Base-by-base conservation (phyloP, 2,329 filamentous ascomycete genomes). In the Pseudocercospora eumusae region DNA sequence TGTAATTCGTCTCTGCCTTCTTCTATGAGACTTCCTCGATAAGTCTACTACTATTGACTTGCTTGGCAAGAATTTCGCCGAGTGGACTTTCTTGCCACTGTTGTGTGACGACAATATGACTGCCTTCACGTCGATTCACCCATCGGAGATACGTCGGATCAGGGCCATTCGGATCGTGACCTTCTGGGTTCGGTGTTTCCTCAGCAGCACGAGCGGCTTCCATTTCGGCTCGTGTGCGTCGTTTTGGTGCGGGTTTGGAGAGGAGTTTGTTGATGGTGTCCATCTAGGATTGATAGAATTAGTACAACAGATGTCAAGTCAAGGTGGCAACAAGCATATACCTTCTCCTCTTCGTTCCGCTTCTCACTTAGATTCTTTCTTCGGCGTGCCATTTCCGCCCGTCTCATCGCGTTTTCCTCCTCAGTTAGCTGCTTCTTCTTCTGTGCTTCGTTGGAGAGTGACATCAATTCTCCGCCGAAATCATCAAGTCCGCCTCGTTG, bases 181-280 rank as follows among this genome's bases (percentile, higher is more conserved):
- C 68, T 58, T 81, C 81, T 0, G 73, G 77, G 55, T 83, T 83
- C 7, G 80, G 79, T 1, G 78, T 79, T 10, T 82, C 82, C 33
- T 81, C 83, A 11, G 75, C 77, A 50, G 75, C 75, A 11, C 75
- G 78, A 47, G 75, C 75, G 69, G 79, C 70, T 76, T 74, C 76
- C 69, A 76, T 77, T 57, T 77, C 74, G 60, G 85, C 86, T n/a
- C 76, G 72, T 4, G 78, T 78, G 21, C 79, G 77, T 42, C 80
- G 78, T 76, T 93, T 93, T 23, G 90, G 88, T 0, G 90, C 89
- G 74, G 93, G 91, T 74, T 93, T 92, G 76, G 92, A 92, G 57
- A 95, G 85, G 1, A 95, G 86, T 71, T 93, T 92, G 80, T 95
- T 93, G 83, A 95, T 93, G 0, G 91, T 95, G 80, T 93, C 91